Conservation (phyloP, 495 filamentous ascomycete species). For the Baudoinia panamericana region DNA sequence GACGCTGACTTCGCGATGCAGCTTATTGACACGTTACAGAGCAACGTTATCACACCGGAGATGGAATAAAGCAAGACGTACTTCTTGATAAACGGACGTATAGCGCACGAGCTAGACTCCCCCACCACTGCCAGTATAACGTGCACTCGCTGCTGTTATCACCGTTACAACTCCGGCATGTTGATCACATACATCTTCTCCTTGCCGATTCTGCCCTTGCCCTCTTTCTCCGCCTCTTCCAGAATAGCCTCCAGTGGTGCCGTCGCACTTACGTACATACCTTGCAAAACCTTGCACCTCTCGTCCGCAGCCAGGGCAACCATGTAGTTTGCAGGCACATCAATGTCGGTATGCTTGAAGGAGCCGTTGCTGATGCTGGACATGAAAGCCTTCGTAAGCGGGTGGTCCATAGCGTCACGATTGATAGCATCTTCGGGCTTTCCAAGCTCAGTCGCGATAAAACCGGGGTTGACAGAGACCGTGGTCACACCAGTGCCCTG, state of each 20-base stretch:
- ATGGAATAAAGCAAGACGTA: constrained; percentile 18
- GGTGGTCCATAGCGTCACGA: constrained; percentile 6
- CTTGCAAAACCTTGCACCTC: constrained; percentile 9
- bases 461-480: constrained; percentile 11
- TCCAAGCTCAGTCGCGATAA: constrained; percentile 6
- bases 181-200: constrained; percentile 9
- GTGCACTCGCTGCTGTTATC: no score
- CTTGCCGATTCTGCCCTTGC: constrained; percentile 8
- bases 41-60: constrained; percentile 19
- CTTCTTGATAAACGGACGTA: no score
- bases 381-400: constrained; percentile 4
- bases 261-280: constrained; percentile 4
- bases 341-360: not conserved
- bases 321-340: constrained; percentile 7
- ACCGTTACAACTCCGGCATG: constrained; percentile 9
- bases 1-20: constrained; percentile 2
- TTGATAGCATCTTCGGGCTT: constrained; percentile 9
- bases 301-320: constrained; percentile 12
- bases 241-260: constrained; percentile 10
- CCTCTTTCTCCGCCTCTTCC: constrained; percentile 14
- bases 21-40: constrained; percentile 12
- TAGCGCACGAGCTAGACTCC: no score
- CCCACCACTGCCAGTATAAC: no score
- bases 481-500: constrained; percentile 6
- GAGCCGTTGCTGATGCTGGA: not conserved